Evolutionary conservation across 1,284 basidiomycete species (phyloP).

Genomic region (Malassezia pachydermatis): DNA sequence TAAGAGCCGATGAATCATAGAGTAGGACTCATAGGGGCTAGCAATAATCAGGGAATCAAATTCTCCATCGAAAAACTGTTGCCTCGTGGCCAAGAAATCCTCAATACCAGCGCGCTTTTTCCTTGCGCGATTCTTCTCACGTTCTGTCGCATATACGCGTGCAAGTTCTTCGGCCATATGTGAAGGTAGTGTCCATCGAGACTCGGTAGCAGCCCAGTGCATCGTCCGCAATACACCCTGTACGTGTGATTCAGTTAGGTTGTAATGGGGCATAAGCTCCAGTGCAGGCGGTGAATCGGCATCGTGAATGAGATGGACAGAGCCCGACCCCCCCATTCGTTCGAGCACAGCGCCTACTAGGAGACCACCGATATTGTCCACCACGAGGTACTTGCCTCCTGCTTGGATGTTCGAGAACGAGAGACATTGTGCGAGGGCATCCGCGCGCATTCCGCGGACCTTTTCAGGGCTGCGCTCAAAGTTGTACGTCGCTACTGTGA

Average conservation of each 20-base stretch:
- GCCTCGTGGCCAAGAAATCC: constrained; percentile 52
- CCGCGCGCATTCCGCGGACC: constrained; percentile 72
- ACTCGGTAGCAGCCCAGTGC: constrained; percentile 36
- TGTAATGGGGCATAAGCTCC: constrained; percentile 73
- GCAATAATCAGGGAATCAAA: constrained; percentile 59
- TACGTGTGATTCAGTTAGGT: constrained; percentile 50
- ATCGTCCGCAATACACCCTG: constrained; percentile 22
- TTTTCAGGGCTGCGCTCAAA: constrained; percentile 58
- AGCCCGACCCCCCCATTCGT: constrained; percentile 51
- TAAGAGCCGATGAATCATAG: constrained; percentile 64
- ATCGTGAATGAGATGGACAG: constrained; percentile 74
- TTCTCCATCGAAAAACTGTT: constrained; percentile 73
- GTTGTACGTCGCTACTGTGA: constrained; percentile 83
- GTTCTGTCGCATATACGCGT: constrained; percentile 11
- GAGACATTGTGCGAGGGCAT: constrained; percentile 78
- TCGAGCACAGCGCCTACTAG: constrained; percentile 77
- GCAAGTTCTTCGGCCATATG: constrained; percentile 18
- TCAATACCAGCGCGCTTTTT: constrained; percentile 14
- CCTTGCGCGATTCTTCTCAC: constrained; percentile 14
- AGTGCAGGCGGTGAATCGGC: constrained; percentile 86
- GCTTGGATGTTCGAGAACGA: constrained; percentile 72
- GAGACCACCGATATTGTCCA: constrained; percentile 78
- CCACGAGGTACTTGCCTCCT: constrained; percentile 73
- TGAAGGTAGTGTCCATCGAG: constrained; percentile 20
- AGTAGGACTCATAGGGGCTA: constrained; percentile 73